Conservation (phyloP, 169 alveolate species). For the Cryptosporidium sp. region DNA sequence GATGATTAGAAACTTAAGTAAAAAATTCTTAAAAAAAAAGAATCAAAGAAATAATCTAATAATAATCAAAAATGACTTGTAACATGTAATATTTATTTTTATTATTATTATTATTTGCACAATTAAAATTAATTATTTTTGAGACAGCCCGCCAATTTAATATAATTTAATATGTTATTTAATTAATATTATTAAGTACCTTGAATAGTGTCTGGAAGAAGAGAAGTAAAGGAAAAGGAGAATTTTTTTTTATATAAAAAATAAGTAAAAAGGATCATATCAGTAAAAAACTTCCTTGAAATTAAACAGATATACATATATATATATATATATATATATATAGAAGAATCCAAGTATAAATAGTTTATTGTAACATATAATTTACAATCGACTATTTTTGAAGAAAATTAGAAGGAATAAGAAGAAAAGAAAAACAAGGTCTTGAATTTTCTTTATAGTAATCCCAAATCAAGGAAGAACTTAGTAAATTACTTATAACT, state of each 20-base stretch:
- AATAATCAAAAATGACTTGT: not conserved
- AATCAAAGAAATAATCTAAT: too few relatives aligned
- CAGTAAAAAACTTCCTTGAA: not conserved
- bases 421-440: not conserved
- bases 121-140: not conserved
- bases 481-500: not conserved
- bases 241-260: too few relatives aligned
- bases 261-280: not conserved
- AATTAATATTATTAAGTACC: not conserved
- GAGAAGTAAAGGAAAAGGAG: not conserved
- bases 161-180: not conserved
- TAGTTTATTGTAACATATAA: not conserved
- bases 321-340: too few relatives aligned
- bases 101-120: not conserved
- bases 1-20: too few relatives aligned
- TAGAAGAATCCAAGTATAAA: too few relatives aligned
- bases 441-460: not conserved
- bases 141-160: conserved; percentile 70
- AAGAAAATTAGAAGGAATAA: not conserved
- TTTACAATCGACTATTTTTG: not conserved
- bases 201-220: not conserved
- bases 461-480: not conserved
- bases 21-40: too few relatives aligned
- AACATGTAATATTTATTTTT: not conserved
- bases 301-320: too few relatives aligned